These are phyloP conservation scores for Penicillium nordicum DNA, from an alignment of 2,329 filamentous ascomycete genomes.

Conservation along the genomic window DNA sequence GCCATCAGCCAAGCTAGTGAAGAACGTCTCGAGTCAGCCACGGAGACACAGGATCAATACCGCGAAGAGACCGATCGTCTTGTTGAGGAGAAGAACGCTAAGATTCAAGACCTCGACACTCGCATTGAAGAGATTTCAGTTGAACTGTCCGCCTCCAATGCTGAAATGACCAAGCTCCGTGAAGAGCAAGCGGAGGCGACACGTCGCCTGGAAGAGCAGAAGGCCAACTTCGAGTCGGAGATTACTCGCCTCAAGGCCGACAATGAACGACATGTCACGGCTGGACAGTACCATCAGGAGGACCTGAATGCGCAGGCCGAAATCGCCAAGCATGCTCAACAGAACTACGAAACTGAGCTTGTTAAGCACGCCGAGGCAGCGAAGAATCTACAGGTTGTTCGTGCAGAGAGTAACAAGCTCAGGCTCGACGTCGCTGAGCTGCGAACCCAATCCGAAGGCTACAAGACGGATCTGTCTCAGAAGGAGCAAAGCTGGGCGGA, in stretches of 20 bases:
- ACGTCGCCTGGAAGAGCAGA: slow-evolving; percentile 75
- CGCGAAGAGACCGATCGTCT: slow-evolving; percentile 77
- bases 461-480: slow-evolving; percentile 72
- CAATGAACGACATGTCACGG: slow-evolving; percentile 72
- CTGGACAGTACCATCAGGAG: slow-evolving; percentile 80
- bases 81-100: slow-evolving; percentile 72
- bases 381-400: slow-evolving; percentile 73
- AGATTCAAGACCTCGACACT: slow-evolving; percentile 76
- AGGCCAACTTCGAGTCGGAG: slow-evolving; percentile 72
- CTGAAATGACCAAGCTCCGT: slow-evolving; percentile 74
- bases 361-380: slow-evolving; percentile 96
- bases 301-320: slow-evolving; percentile 90
- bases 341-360: slow-evolving; percentile 91
- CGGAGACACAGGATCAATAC: slow-evolving; percentile 78
- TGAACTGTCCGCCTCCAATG: slow-evolving; percentile 78
- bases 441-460: slow-evolving; percentile 79
- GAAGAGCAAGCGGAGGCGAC: slow-evolving; percentile 74
- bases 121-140: slow-evolving; percentile 77
- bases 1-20: slow-evolving; percentile 82
- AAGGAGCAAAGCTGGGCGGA: slow-evolving; percentile 87
- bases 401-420: slow-evolving; percentile 75
- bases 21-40: slow-evolving; percentile 77
- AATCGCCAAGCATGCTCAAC: slow-evolving; percentile 87
- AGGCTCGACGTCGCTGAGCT: slow-evolving; percentile 73
- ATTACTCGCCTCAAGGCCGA: slow-evolving; percentile 79